Evolutionary conservation across 257 asterid genomes (phyloP), one percentile per base, ranked within the genome.

Genomic region (Mitragyna speciosa): DNA sequence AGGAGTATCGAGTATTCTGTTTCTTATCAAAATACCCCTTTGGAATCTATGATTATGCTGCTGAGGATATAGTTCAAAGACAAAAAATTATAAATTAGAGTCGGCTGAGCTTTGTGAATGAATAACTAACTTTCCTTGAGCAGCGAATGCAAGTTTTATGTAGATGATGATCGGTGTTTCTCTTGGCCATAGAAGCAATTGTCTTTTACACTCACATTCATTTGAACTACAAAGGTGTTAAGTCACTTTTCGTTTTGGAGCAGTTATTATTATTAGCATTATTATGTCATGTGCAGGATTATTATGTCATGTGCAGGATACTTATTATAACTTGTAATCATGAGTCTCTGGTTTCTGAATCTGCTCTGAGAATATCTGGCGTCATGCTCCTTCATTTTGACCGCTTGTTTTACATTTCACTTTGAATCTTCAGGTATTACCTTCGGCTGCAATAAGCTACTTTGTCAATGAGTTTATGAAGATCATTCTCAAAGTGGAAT

Each of bases 381-480:
- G 56, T 16, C 54, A 51, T 26, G 52, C 51, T 41, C 56, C 68
- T 63, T 45, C 7, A 20, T 79, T 63, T 36, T 24, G 70, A 39
- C 54, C 63, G 63, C 63, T 28, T 41, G n/a, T 52, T 41, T 58
- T n/a, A 70, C 79, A 48, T 72, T 72, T 8, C 76, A 73, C 33
- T 28, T 0, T 72, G 47, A 72, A 61, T 45, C 82, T 79, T 83
- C 91, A 94, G 98, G 98, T 93, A n/a, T 73, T 95, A 81, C 98
- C 98, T 81, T 94, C 98, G n/a, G 98, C 97, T 9, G 88, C 98
- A 28, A 94, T 92, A 79, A 89, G 98, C 89, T 94, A 90, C 89
- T 94, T 94, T 52, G 95, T 93, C 31, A 93, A 94, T 24, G 98
- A 94, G 92, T 94, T 90, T 90, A 89, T 94, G 98, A 94, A 93